phyloP scores from a whole-genome alignment of 2,329 filamentous ascomycete species.

The Septoria linicola region DNA sequence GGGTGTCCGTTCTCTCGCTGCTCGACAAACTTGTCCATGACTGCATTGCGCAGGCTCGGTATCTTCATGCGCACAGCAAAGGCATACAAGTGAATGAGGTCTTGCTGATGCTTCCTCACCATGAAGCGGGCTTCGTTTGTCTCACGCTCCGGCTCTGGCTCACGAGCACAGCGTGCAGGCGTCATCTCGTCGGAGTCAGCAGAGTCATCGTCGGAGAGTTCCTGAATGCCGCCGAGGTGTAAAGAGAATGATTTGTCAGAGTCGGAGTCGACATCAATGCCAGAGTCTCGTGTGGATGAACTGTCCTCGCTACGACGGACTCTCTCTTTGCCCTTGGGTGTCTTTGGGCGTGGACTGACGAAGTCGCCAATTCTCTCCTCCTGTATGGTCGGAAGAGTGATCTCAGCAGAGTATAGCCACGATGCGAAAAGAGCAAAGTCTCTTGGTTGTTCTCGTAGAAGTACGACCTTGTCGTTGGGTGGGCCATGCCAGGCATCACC shows the following conservation, averaged over 20 bases:
- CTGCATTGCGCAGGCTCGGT: slow-evolving; percentile 2
- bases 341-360: background rate
- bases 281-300: background rate
- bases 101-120: slow-evolving; percentile 12
- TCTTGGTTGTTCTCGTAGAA: slow-evolving; percentile 5
- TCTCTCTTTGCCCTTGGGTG: background rate
- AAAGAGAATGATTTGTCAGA: background rate
- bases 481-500: slow-evolving; percentile 7
- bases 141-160: slow-evolving; percentile 7
- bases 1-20: slow-evolving; percentile 7
- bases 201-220: slow-evolving; percentile 1
- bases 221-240: background rate
- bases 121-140: slow-evolving; percentile 10
- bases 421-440: slow-evolving; percentile 12
- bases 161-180: slow-evolving; percentile 6
- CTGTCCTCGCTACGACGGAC: background rate
- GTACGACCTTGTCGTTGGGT: background rate
- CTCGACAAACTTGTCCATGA: slow-evolving; percentile 13
- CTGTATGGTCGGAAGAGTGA: slow-evolving; percentile 1
- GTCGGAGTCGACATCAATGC: background rate
- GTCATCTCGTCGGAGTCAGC: slow-evolving; percentile 5
- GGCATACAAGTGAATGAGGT: slow-evolving; percentile 11
- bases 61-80: slow-evolving; percentile 9
- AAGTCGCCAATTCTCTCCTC: slow-evolving; percentile 1
- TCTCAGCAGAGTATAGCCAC: slow-evolving; percentile 7